phyloP scores from a whole-genome alignment of 1,139 yeast genomes.

The Kodamaea suecica region DNA sequence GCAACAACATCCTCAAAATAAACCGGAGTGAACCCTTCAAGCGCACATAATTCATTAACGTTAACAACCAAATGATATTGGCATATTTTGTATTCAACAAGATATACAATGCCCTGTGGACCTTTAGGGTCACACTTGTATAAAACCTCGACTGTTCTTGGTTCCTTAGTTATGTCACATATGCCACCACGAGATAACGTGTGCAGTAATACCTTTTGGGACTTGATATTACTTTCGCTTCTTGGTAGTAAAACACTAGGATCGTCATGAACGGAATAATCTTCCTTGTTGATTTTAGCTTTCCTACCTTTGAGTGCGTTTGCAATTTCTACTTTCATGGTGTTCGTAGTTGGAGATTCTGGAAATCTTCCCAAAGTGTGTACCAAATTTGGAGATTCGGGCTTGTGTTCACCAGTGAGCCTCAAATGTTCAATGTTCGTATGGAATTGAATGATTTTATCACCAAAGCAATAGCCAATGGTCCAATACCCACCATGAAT shows the following conservation, averaged over 20 bases:
- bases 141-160: slow-evolving; percentile 60
- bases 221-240: slow-evolving; percentile 11
- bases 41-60: slow-evolving; percentile 57
- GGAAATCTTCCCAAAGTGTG: slow-evolving; percentile 48
- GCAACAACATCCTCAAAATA: slow-evolving; percentile 31
- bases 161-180: slow-evolving; percentile 69
- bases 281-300: slow-evolving; percentile 12
- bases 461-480: slow-evolving; percentile 55
- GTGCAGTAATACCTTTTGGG: slow-evolving; percentile 47
- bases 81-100: slow-evolving; percentile 70
- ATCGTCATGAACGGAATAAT: slow-evolving; percentile 23
- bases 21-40: slow-evolving; percentile 47
- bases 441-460: slow-evolving; percentile 58
- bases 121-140: slow-evolving; percentile 60
- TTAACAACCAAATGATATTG: slow-evolving; percentile 61
- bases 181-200: slow-evolving; percentile 56
- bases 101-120: slow-evolving; percentile 35
- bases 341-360: slow-evolving; percentile 20
- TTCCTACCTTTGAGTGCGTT: slow-evolving; percentile 5
- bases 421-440: slow-evolving; percentile 27
- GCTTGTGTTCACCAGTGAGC: slow-evolving; percentile 26
- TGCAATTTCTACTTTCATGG: slow-evolving; percentile 4
- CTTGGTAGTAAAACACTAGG: slow-evolving; percentile 17
- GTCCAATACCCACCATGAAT: slow-evolving; percentile 59
- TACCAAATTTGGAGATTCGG: slow-evolving; percentile 37